Evolutionary conservation across 2,329 filamentous ascomycete species (phyloP), one percentile per base, ranked within the genome.

Genomic region (Colletotrichum viniferum): DNA sequence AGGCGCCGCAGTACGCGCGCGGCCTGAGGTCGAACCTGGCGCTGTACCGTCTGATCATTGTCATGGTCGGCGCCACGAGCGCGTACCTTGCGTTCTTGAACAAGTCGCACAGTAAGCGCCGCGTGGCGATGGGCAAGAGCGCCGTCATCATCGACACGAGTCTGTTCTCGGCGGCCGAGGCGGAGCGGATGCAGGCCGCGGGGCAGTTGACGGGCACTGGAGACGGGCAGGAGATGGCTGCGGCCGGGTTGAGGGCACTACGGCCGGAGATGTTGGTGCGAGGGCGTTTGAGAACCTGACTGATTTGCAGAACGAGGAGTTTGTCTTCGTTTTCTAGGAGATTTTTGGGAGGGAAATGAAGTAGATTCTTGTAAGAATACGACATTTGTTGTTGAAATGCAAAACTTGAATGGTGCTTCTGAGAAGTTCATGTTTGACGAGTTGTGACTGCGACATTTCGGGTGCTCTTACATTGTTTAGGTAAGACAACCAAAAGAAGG

Each of bases 271-370:
- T 26, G 66, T 73, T 2, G 77, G 87, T 1, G 87, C 90, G 30
- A 86, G 88, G 77, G 87, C 88, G 2, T 90, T 91, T 79, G 88
- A 89, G 72, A 92, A 94, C 79, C 82, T 89, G 21, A 92, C 90
- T 18, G 91, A 93, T 80, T 81, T 90, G 78, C 84, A 89, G 82
- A 93, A 93, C 76, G 91, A 93, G 79, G 91, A 93, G 76, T 93
- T 93, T 78, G 86, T 92, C 8, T 93, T 90, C 81, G 86, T 92
- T 4, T 91, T 74, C n/a, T 77, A 58, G 21, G 2, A 2, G 5
- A 0, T 2, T 4, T 58, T 14, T 26, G 14, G 4, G 1, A 58
- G 24, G 32, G 24, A 24, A 24, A 34, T 34, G 1, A 34, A 0
- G 0, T 48, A n/a, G 38, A 21, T 48, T 13, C n/a, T 4, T 13